phyloP scores from a whole-genome alignment of 192 early-diverging fungal species.

The Dissophora globulifera region DNA sequence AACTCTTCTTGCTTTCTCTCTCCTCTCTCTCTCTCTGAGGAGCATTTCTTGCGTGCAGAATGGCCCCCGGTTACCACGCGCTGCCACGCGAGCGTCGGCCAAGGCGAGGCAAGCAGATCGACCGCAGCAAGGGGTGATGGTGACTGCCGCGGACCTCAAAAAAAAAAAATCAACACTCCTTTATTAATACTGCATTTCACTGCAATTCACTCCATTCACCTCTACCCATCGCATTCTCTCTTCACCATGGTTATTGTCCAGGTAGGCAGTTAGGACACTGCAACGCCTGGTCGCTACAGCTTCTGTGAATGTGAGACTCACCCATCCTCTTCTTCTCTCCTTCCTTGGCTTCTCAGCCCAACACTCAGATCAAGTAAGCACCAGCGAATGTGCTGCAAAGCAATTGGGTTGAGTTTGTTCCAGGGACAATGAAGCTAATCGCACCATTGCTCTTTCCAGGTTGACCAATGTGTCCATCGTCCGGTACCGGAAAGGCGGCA shows the following conservation, averaged over 20 bases:
- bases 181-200: too few relatives aligned
- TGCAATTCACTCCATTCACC: neutral
- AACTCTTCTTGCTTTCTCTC: too few relatives aligned
- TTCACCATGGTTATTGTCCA: conserved; percentile 35
- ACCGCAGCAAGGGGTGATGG: neutral
- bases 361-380: conserved; percentile 57
- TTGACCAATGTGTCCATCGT: conserved; percentile 98
- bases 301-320: too few relatives aligned
- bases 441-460: conserved; percentile 56
- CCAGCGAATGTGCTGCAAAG: neutral
- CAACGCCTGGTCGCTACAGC: too few relatives aligned
- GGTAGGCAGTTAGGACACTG: conserved; percentile 3
- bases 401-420: too few relatives aligned
- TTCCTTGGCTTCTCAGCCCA: conserved; percentile 53
- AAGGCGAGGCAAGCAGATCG: too few relatives aligned
- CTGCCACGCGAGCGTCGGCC: too few relatives aligned
- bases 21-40: too few relatives aligned
- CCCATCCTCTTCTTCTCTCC: neutral
- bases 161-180: conserved; percentile 4
- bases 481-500: conserved; percentile 94
- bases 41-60: too few relatives aligned
- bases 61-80: too few relatives aligned
- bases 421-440: too few relatives aligned
- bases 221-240: neutral
- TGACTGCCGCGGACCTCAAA: conserved; percentile 6